phyloP scores from a whole-genome alignment of 2,329 filamentous ascomycete genomes.

The Hypoxylon sp. region DNA sequence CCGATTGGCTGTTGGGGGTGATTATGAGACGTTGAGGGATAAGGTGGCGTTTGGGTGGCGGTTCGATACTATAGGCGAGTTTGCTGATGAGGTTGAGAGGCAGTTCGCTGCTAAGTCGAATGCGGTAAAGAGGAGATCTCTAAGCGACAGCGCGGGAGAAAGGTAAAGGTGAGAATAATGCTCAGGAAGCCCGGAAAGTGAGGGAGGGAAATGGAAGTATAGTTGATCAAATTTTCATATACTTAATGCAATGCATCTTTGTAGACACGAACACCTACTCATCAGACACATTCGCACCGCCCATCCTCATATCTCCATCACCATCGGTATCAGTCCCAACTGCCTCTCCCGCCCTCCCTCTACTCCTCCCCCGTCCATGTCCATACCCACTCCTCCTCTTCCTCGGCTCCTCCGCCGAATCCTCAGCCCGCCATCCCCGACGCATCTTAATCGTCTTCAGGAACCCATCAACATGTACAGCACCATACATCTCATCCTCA shows the following conservation, averaged over 20 bases:
- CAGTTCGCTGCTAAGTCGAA: conserved; percentile 52
- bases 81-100: conserved; percentile 57
- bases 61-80: conserved; percentile 57
- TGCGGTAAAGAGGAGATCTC: background rate
- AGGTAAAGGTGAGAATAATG: background rate
- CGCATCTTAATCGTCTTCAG: conserved; percentile 66
- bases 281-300: conserved; percentile 21
- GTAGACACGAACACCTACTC: background rate
- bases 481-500: conserved; percentile 70
- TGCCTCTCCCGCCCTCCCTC: background rate
- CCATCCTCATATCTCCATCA: conserved; percentile 23
- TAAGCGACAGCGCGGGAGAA: background rate
- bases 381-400: conserved; percentile 20
- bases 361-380: background rate
- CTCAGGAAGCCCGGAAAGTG: background rate
- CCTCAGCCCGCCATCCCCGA: conserved; percentile 62
- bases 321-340: conserved; percentile 13
- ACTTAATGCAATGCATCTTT: conserved; percentile 19
- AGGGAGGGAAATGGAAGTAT: background rate
- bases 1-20: conserved; percentile 33
- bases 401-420: conserved; percentile 45
- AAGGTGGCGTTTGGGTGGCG: conserved; percentile 55
- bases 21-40: conserved; percentile 44
- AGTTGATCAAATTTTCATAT: background rate
- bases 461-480: conserved; percentile 77